These are phyloP conservation scores for Penicillium odoratum DNA, from an alignment of 495 filamentous ascomycete species.

Conservation along the genomic window DNA sequence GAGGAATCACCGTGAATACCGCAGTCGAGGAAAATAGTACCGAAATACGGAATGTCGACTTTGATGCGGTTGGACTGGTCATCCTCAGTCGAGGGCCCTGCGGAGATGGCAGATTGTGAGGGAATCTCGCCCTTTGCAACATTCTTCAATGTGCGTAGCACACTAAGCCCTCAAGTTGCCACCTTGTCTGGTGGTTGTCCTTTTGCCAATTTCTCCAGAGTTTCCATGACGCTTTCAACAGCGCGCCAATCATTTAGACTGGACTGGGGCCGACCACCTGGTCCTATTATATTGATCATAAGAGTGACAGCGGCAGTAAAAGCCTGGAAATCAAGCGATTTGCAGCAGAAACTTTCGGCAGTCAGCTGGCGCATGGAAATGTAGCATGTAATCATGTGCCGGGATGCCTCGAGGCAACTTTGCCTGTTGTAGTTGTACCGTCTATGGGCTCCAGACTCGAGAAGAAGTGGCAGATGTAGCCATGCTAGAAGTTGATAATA, in stretches of 20 bases:
- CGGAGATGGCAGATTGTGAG: neutral
- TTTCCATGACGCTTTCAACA: conserved; percentile 9
- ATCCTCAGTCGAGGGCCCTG: neutral
- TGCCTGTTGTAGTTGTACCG: conserved; percentile 38
- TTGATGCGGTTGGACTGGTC: conserved; percentile 10
- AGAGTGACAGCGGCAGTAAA: conserved; percentile 51
- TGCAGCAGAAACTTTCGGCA: conserved; percentile 38
- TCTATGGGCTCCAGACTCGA: conserved; percentile 38
- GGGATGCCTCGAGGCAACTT: conserved; percentile 38
- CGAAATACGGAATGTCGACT: conserved; percentile 19
- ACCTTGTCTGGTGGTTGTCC: conserved; percentile 9
- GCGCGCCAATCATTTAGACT: neutral
- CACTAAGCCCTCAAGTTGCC: conserved; percentile 10
- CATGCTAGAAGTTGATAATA: conserved; percentile 35
- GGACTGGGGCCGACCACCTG: conserved; percentile 1
- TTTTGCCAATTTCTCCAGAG: conserved; percentile 7
- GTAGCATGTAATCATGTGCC: conserved; percentile 43
- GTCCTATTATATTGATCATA: conserved; percentile 43
- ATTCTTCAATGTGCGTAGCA: conserved; percentile 7
- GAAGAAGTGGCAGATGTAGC: conserved; percentile 54
- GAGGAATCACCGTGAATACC: neutral
- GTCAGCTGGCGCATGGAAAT: conserved; percentile 32
- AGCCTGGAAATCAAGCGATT: conserved; percentile 52
- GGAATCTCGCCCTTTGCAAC: conserved; percentile 3
- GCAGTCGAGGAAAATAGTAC: conserved; percentile 15